Base-by-base conservation (phyloP, 2,329 filamentous ascomycete species). In the Penicillium sp. region DNA sequence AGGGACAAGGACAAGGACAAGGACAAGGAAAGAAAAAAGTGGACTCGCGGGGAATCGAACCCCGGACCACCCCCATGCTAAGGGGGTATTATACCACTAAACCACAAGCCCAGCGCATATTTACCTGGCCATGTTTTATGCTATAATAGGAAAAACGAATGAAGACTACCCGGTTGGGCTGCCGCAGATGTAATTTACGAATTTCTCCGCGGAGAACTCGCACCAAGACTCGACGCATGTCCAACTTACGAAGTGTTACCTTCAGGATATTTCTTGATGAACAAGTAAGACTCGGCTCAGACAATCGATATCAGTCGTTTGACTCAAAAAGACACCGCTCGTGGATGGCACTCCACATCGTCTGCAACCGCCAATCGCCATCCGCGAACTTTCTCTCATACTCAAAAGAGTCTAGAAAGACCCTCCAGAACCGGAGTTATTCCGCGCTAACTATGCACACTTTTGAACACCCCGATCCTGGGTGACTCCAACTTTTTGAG, bases 11-110 rank as follows among this genome's bases (percentile, higher is more conserved):
- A n/a, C n/a, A n/a, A n/a, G n/a, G n/a, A n/a, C n/a, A n/a, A n/a
- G n/a, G n/a, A 14, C 14, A 36, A 23, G 2, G 4, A 18, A 20
- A 36, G 13, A 46, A 47, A 48, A 46, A 46, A 48, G 50, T 70
- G 69, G 69, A 71, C 68, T 68, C 62, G 67, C 68, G 62, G 69
- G 69, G 69, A 71, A 71, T 71, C 69, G 66, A 70, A 70, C 67
- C 67, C 66, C 62, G 64, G 67, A 70, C 69, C 68, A 64, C 68
- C 62, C 68, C 66, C 67, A 71, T 69, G 64, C 67, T 69, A 69
- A 69, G 66, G 64, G 65, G 59, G 66, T 65, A 69, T 69, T 68
- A 69, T 70, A 70, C 68, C 68, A 69, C 67, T 69, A 69, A 70
- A 69, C 67, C 67, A 69, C 64, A 57, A 55, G 54, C 54, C 54